These are phyloP conservation scores for Rhizophora apiculata DNA, from an alignment of 345 rosid species.

Conservation along the genomic window DNA sequence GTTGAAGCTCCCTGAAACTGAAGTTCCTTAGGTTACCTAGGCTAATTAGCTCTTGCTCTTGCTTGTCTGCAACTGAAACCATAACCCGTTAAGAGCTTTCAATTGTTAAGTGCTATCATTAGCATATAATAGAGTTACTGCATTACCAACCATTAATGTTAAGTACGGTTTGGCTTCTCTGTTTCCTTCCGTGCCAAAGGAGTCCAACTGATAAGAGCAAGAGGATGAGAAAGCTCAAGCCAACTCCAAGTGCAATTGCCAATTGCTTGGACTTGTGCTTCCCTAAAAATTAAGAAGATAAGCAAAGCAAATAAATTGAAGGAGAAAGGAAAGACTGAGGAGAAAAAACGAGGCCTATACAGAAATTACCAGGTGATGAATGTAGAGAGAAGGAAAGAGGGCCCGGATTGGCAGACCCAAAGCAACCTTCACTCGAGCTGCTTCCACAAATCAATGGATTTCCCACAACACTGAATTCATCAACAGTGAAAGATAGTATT, in stretches of 20 bases:
- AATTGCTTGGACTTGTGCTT: conserved; percentile 57
- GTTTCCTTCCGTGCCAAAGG: conserved; percentile 56
- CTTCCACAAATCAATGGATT: conserved; percentile 77
- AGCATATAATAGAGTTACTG: neutral
- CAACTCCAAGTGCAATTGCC: conserved; percentile 66
- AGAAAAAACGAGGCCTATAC: neutral
- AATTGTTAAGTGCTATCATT: too few species aligned
- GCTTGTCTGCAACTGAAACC: conserved; percentile 47
- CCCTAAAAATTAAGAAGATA: conserved; percentile 23
- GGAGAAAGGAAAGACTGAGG: neutral
- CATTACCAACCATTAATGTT: conserved; percentile 50
- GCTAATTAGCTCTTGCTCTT: conserved; percentile 60
- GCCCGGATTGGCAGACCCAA: conserved; percentile 49
- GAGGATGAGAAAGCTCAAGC: conserved; percentile 51
- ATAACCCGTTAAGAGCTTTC: neutral
- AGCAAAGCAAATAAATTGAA: neutral
- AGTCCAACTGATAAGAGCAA: conserved; percentile 45
- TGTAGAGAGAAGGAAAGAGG: conserved; percentile 50
- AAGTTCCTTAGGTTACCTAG: conserved; percentile 82
- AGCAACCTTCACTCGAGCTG: conserved; percentile 49
- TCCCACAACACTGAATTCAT: conserved; percentile 63
- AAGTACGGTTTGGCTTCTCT: conserved; percentile 36
- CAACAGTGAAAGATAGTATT: conserved; percentile 12
- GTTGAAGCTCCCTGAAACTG: conserved; percentile 80
- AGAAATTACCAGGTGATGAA: conserved; percentile 52